A percentile compares a stretch with the other conserved stretches of the same genome.
Evolutionary conservation across 1,284 basidiomycete species (phyloP).

Genomic region (Blastosporella zonata): DNA sequence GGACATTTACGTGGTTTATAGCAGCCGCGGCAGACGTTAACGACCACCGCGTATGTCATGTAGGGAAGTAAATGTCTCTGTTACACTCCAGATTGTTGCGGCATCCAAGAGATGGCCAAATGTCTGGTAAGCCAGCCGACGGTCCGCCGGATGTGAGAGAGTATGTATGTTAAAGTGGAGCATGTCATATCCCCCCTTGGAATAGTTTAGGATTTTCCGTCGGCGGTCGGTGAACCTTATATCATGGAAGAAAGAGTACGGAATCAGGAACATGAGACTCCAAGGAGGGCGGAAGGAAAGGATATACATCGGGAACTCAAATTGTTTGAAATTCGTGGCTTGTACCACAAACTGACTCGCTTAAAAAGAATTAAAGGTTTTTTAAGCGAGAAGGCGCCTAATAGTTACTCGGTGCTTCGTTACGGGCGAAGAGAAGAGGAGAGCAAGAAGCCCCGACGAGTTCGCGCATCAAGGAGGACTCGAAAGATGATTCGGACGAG

Average conservation of each 20-base stretch:
- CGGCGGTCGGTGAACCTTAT: conserved; percentile 3
- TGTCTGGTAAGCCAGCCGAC: conserved; percentile 8
- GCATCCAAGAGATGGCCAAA: conserved; percentile 5
- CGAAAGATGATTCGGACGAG: conserved; percentile 1
- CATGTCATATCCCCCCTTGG: conserved; percentile 12
- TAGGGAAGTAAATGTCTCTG: no score
- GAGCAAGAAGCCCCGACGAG: neutral
- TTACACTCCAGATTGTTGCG: conserved; percentile 10
- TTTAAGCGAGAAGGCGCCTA: neutral
- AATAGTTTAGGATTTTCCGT: conserved; percentile 3
- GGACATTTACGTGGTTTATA: neutral
- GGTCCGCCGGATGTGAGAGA: conserved; percentile 12
- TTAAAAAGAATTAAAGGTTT: neutral
- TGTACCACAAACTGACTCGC: conserved; percentile 5
- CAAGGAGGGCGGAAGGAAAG: neutral
- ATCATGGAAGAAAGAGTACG: neutral
- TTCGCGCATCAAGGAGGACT: conserved; percentile 13
- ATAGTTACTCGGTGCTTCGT: conserved; percentile 8
- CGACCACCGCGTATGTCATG: no score
- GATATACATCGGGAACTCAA: conserved; percentile 2
- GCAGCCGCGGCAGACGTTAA: neutral
- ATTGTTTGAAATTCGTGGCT: conserved; percentile 6
- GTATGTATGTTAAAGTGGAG: conserved; percentile 8
- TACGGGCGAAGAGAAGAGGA: neutral
- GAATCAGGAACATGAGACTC: neutral